Conservation (phyloP, 2,329 filamentous ascomycete species). For the Nigrospora sphaerica region DNA sequence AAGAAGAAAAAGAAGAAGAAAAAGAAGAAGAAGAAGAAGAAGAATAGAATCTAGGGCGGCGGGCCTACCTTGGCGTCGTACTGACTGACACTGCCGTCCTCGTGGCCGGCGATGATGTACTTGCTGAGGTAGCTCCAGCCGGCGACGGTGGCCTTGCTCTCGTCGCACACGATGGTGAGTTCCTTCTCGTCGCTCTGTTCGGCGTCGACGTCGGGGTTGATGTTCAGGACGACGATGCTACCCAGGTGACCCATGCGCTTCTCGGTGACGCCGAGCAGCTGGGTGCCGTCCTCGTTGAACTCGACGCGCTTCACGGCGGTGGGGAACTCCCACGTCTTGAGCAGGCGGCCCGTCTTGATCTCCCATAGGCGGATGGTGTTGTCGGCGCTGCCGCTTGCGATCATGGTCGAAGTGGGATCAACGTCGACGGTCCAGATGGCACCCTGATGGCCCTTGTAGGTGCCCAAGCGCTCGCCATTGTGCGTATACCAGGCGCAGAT, state of each 20-base stretch:
- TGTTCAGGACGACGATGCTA: slow-evolving; percentile 88
- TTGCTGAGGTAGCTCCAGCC: slow-evolving; percentile 92
- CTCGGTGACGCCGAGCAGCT: slow-evolving; percentile 90
- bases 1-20: neutral
- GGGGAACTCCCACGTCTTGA: slow-evolving; percentile 97
- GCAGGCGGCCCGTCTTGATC: slow-evolving; percentile 80
- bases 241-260: slow-evolving; percentile 96
- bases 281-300: slow-evolving; percentile 88
- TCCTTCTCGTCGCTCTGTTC: slow-evolving; percentile 78
- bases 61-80: slow-evolving; percentile 77
- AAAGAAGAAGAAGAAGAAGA: neutral
- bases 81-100: slow-evolving; percentile 85
- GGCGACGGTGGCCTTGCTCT: slow-evolving; percentile 95
- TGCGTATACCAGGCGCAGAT: slow-evolving; percentile 96
- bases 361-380: slow-evolving; percentile 98
- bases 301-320: slow-evolving; percentile 97
- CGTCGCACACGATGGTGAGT: slow-evolving; percentile 85
- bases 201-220: slow-evolving; percentile 74
- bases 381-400: slow-evolving; percentile 93
- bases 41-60: neutral
- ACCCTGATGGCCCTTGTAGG: slow-evolving; percentile 94
- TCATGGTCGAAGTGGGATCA: slow-evolving; percentile 82
- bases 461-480: slow-evolving; percentile 95
- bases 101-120: slow-evolving; percentile 96
- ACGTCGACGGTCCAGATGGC: slow-evolving; percentile 98